phyloP scores from a whole-genome alignment of 495 filamentous ascomycete genomes.

The Tuber borchii region DNA sequence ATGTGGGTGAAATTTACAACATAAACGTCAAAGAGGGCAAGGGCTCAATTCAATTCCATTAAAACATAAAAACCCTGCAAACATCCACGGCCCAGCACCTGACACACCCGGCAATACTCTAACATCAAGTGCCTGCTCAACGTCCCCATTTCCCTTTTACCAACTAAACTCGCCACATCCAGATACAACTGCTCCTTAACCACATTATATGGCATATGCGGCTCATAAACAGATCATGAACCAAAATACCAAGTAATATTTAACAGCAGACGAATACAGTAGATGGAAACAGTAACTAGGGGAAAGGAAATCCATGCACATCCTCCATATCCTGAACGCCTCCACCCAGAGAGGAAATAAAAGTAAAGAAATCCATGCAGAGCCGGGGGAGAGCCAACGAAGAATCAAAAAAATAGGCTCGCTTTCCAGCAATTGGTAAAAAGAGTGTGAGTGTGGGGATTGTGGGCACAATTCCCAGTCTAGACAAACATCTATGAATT shows the following conservation, averaged over 20 bases:
- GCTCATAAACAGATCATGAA: not conserved
- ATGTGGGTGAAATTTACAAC: not conserved
- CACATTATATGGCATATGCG: not conserved
- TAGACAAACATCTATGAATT: slow-evolving; percentile 1
- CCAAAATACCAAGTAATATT: not conserved
- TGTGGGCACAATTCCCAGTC: not conserved
- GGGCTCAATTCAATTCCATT: not conserved
- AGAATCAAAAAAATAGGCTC: not conserved
- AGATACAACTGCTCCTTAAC: not conserved
- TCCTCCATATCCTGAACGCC: slow-evolving; percentile 2
- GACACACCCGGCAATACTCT: not conserved
- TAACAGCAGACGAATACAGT: not conserved
- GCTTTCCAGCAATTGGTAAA: not conserved
- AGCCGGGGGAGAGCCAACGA: not conserved
- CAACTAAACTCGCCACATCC: not conserved
- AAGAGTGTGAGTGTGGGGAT: not conserved
- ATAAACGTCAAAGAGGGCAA: not conserved
- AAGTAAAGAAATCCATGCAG: not conserved
- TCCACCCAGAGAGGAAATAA: not conserved
- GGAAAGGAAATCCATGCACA: not conserved
- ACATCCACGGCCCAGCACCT: not conserved
- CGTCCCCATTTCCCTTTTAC: not conserved
- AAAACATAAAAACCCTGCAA: not conserved
- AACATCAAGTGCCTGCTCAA: not conserved
- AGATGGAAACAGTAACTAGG: not conserved